Percentiles rank a stretch among this genome's conserved stretches.
Conservation (phyloP, 2,329 filamentous ascomycete genomes). For the Pseudogymnoascus sp. region DNA sequence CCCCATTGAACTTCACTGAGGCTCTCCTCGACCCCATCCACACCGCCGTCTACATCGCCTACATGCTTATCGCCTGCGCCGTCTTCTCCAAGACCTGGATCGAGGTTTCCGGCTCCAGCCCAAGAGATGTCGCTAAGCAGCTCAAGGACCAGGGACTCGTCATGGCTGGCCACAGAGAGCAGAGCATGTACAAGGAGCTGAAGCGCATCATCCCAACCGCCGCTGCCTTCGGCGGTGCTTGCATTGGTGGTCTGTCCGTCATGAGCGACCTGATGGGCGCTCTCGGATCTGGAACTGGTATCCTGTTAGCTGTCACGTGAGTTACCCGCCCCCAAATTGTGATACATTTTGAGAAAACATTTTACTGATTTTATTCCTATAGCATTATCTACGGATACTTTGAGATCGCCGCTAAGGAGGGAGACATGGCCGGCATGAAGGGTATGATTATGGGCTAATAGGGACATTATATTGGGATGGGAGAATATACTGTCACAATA, state of each 20-base stretch:
- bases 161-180: conserved; percentile 98
- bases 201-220: conserved; percentile 99
- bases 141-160: conserved; percentile 99
- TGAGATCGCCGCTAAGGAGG: conserved; percentile 97
- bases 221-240: conserved; percentile 95
- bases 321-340: conserved; percentile 33
- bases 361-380: conserved; percentile 27
- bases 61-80: conserved; percentile 96
- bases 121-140: conserved; percentile 97
- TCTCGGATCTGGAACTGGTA: conserved; percentile 94
- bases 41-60: conserved; percentile 88
- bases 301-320: conserved; percentile 96
- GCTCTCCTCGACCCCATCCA: conserved; percentile 95
- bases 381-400: conserved; percentile 99
- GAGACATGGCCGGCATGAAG: conserved; percentile 79
- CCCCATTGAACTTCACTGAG: conserved; percentile 94
- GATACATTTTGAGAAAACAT: conserved; percentile 23
- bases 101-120: conserved; percentile 95
- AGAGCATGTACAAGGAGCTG: conserved; percentile 99
- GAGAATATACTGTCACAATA: conserved; percentile 11
- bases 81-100: conserved; percentile 99
- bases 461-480: conserved; percentile 6
- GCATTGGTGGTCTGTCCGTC: conserved; percentile 95
- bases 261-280: conserved; percentile 92
- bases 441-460: conserved; percentile 63